Conservation (phyloP, 768 basidiomycete genomes). For the Hypholoma sublateritium region DNA sequence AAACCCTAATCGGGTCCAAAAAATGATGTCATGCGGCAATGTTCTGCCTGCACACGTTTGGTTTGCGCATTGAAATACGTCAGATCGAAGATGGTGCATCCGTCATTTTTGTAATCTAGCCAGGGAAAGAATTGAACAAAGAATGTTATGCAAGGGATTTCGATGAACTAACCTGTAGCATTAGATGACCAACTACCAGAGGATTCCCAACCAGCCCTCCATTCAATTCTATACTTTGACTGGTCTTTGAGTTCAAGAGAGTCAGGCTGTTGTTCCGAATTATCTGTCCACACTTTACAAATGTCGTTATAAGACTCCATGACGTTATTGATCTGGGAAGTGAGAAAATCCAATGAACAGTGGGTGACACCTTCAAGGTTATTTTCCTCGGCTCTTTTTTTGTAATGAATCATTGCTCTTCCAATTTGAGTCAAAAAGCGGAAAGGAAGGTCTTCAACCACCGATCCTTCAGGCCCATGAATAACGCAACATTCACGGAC, state of each 20-base stretch:
- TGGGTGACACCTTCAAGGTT: background rate
- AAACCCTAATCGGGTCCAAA: no score
- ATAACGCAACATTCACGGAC: background rate
- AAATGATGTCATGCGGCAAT: no score
- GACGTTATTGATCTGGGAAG: background rate
- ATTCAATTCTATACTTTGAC: background rate
- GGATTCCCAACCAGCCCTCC: background rate
- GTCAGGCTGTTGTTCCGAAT: background rate
- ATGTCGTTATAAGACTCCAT: background rate
- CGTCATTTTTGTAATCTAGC: no score
- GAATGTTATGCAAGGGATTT: no score
- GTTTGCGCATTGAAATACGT: no score
- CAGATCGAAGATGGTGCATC: no score
- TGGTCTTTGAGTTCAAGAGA: background rate
- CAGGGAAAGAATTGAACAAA: no score
- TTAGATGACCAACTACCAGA: no score
- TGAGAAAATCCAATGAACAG: background rate
- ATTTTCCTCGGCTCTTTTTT: conserved; percentile 1
- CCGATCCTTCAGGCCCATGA: background rate
- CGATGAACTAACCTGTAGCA: no score
- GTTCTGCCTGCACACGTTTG: no score
- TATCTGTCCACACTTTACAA: background rate
- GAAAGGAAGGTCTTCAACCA: conserved; percentile 1
- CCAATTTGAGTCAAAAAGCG: conserved; percentile 8
- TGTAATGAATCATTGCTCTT: conserved; percentile 1